Evolutionary conservation across 768 basidiomycete genomes (phyloP), one percentile per base, ranked within the genome.

Genomic region (Lanmaoa rubissima): DNA sequence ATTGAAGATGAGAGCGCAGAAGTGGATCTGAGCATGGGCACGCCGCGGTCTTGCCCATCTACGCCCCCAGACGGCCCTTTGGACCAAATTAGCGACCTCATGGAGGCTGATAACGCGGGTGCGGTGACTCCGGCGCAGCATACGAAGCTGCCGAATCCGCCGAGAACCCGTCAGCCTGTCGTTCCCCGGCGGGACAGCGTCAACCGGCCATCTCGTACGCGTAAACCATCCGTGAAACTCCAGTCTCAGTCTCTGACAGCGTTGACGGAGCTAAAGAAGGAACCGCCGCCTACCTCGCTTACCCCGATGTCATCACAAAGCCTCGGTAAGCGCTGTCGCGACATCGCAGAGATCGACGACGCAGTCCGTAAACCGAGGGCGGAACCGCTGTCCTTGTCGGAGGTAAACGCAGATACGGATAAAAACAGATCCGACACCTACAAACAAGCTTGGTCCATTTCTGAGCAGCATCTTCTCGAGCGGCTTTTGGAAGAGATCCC

Each of bases 401-500:
- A 56, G 50, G 63, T 60, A 28, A 63, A 61, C 54, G 48, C 64
- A 53, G 65, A 67, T 38, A 50, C 45, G 14, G 66, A 63, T 21
- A 80, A 58, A 24, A 44, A 31, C 40, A 61, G 59, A 53, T 58
- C 64, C 5, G 87, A 90, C 60, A 92, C 90, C n/a, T 92, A 89
- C 74, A 92, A 92, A 67, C 85, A 87, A 57, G 80, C 86, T 1
- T 93, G 90, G 91, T 82, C 85, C 2, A 75, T 84, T 21, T 82
- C 80, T 0, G 90, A 92, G 65, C 91, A 92, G 61, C 86, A 89
- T 61, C 73, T 88, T 16, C 79, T 92, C 1, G 91, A 92, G 66
- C 80, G 82, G 28, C 72, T 91, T 44, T 68, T 92, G 51, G 85
- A 87, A 50, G 81, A 90, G 69, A 87, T 90, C 45, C 91, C 91